Evolutionary conservation across 306 rosid species (phyloP), one percentile per base, ranked within the genome.

Genomic region (Fragaria nilgerrensis): DNA sequence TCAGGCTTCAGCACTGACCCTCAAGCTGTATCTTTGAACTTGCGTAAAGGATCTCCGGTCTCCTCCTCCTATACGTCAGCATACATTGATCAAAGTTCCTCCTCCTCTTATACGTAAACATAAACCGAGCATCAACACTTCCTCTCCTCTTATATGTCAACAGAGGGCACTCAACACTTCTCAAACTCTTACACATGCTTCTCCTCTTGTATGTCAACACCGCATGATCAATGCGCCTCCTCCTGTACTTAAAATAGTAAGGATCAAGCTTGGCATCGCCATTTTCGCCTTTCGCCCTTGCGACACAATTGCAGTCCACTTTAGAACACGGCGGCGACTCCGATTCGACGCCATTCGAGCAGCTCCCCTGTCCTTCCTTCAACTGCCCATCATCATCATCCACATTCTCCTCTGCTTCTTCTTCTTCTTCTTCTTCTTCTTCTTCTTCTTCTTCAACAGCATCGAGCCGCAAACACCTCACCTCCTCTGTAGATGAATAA

Each of bases 321-420:
- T 84, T 84, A 72, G 22, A 67, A 75, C 59, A 53, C 34, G 27
- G 58, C 50, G 53, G 82, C 73, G 72, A 59, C 27, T 87, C 86
- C 84, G 39, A 80, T 43, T 80, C 88, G 63, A 82, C 22, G 9
- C 87, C 75, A 74, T 73, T 78, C 4, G 93, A 88, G 62, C 86
- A 82, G 67, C 91, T 88, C 75, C 83, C 87, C 73, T 80, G 81
- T 50, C 85, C 90, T 80, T 87, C 91, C 80, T 88, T 84, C 79
- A 81, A 61, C 58, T 39, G n/a, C 67, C 58, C 48, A 43, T 58
- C 88, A 75, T 47, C 49, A 55, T 20, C 59, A 53, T 8, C 45
- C 27, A 19, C 62, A n/a, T 22, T 23, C 72, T 83, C 88, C n/a
- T 25, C 32, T 7, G 23, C 62, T 9, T 56, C 16, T 11, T 59